A percentile compares a stretch with the other conserved stretches of the same genome.
Conservation (phyloP, 208 protist species). For the Acanthamoeba healyi region DNA sequence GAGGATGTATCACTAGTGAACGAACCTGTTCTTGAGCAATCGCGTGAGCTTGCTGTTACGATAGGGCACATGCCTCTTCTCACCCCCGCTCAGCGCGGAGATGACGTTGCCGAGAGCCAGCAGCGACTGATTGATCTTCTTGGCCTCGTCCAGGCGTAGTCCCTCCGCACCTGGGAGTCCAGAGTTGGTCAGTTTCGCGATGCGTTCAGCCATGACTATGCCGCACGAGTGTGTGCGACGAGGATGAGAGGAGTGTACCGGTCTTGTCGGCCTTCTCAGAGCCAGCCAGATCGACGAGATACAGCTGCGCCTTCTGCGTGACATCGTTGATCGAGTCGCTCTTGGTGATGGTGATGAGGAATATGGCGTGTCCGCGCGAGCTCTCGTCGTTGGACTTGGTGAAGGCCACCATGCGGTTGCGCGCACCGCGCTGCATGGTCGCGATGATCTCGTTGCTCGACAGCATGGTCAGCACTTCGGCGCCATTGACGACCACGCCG, state of each 20-base stretch:
- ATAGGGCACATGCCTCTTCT: conserved; percentile 74
- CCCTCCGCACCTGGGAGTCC: no score
- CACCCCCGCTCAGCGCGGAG: conserved; percentile 85
- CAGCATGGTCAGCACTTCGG: background rate
- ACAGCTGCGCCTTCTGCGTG: conserved; percentile 82
- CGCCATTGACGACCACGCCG: no score
- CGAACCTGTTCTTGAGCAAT: conserved; percentile 91
- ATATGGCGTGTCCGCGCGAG: background rate
- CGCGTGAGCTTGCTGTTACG: conserved; percentile 89
- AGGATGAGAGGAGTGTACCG: conserved; percentile 27
- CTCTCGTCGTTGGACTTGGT: conserved; percentile 49
- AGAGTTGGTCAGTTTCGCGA: no score
- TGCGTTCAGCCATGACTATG: no score
- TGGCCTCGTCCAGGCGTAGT: conserved; percentile 91
- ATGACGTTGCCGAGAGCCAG: conserved; percentile 90
- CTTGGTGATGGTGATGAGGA: background rate
- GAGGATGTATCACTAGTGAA: conserved; percentile 87
- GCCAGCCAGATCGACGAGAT: conserved; percentile 92
- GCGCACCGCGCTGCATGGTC: background rate
- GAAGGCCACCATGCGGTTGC: background rate
- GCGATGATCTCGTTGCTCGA: background rate
- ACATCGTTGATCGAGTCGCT: background rate
- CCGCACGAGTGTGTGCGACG: no score
- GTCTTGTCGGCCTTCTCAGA: conserved; percentile 88
- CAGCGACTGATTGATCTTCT: conserved; percentile 91